These are phyloP conservation scores for Isoetes taiwanensis DNA, from an alignment of 75 land plant species.

Conservation along the genomic window DNA sequence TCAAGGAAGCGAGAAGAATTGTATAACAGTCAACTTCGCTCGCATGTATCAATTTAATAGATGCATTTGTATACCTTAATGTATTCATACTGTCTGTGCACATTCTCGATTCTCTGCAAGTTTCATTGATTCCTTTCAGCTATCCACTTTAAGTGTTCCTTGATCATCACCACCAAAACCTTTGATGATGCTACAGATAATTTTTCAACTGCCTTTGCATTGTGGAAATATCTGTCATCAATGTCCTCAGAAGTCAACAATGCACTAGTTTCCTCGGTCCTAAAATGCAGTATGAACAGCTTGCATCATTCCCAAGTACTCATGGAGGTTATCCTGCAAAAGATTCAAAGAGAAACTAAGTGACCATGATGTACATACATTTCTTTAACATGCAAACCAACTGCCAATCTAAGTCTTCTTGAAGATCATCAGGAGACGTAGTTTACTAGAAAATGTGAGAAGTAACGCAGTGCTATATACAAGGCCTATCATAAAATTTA, in stretches of 20 bases:
- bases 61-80: slow-evolving; percentile 58
- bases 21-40: neutral
- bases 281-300: slow-evolving; percentile 57
- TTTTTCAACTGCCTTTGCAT: slow-evolving; percentile 55
- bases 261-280: slow-evolving; percentile 76
- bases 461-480: neutral
- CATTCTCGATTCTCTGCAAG: slow-evolving; percentile 52
- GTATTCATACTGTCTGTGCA: slow-evolving; percentile 59
- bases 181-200: slow-evolving; percentile 62
- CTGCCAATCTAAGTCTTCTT: neutral
- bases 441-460: neutral
- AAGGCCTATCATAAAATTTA: neutral
- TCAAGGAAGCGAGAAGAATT: neutral
- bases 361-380: neutral
- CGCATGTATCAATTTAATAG: neutral
- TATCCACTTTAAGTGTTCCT: slow-evolving; percentile 53
- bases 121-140: slow-evolving; percentile 47
- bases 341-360: neutral
- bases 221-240: slow-evolving; percentile 49
- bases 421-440: neutral
- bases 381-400: slow-evolving; percentile 1
- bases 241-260: slow-evolving; percentile 70
- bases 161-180: slow-evolving; percentile 69
- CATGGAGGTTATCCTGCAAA: slow-evolving; percentile 71
- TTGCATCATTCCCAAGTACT: slow-evolving; percentile 71